A percentile compares a stretch with the other conserved stretches of the same genome.
phyloP scores from a whole-genome alignment of 768 basidiomycete genomes.

The Auricularia sp. region DNA sequence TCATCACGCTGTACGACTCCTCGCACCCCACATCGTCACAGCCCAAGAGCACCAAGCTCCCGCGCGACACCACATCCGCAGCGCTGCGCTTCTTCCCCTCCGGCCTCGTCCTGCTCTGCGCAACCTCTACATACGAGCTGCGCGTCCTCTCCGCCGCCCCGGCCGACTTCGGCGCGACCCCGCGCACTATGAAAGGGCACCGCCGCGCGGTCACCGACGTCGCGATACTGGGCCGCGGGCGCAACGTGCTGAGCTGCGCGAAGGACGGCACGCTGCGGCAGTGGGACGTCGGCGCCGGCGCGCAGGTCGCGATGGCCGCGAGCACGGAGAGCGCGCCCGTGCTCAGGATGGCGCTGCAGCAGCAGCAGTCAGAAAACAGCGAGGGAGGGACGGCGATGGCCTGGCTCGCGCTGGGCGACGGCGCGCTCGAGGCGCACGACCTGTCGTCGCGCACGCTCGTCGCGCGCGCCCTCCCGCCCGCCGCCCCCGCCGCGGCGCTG shows the following conservation, averaged over 20 bases:
- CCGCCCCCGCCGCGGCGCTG: conserved; percentile 19
- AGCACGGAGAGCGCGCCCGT: conserved; percentile 32
- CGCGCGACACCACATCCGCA: conserved; percentile 27
- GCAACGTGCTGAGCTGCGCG: conserved; percentile 54
- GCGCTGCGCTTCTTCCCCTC: conserved; percentile 60
- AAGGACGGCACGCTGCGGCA: conserved; percentile 61
- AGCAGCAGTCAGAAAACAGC: conserved; percentile 15
- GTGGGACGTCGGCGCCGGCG: conserved; percentile 59
- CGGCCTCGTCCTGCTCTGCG: conserved; percentile 58
- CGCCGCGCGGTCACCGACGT: conserved; percentile 53
- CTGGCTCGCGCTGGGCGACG: conserved; percentile 38
- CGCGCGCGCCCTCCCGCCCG: conserved; percentile 16
- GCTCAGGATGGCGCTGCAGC: conserved; percentile 28
- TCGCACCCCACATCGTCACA: conserved; percentile 20
- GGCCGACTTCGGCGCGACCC: conserved; percentile 32
- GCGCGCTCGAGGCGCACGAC: conserved; percentile 48
- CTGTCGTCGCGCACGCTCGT: conserved; percentile 29
- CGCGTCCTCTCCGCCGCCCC: conserved; percentile 47
- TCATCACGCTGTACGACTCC: conserved; percentile 35
- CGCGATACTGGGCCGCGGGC: conserved; percentile 54
- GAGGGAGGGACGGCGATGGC: conserved; percentile 23
- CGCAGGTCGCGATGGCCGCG: conserved; percentile 36
- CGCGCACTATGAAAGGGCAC: conserved; percentile 57
- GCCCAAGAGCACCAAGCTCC: background rate
- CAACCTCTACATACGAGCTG: conserved; percentile 58